phyloP scores from a whole-genome alignment of 805 yeast species.

The Zygosaccharomyces pseudorouxii region DNA sequence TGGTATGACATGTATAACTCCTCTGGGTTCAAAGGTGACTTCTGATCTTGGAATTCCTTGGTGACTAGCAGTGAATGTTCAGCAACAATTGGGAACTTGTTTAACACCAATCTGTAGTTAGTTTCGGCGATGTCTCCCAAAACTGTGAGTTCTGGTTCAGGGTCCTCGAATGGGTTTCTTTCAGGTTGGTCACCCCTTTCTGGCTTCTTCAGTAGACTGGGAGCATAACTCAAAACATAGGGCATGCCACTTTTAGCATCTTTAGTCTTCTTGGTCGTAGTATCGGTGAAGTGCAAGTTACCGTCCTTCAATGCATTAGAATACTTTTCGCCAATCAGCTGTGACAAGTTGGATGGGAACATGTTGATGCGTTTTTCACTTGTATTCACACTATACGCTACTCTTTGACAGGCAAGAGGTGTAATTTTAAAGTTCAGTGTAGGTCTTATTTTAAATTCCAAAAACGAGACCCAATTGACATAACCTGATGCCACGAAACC shows the following conservation, averaged over 20 bases:
- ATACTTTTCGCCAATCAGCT: slow-evolving; percentile 39
- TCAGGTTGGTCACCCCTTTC: slow-evolving; percentile 35
- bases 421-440: background rate
- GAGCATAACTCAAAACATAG: slow-evolving; percentile 33
- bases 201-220: slow-evolving; percentile 37
- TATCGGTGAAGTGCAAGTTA: slow-evolving; percentile 48
- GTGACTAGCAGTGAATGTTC: slow-evolving; percentile 79
- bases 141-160: slow-evolving; percentile 71
- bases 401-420: too few species aligned
- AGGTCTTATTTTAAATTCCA: background rate
- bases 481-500: slow-evolving; percentile 5
- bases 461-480: background rate
- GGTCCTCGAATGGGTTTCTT: slow-evolving; percentile 70
- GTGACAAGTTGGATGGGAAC: slow-evolving; percentile 40
- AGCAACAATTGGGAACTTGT: slow-evolving; percentile 81
- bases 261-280: slow-evolving; percentile 34
- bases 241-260: slow-evolving; percentile 32
- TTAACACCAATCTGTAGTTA: slow-evolving; percentile 61
- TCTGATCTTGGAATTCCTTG: slow-evolving; percentile 65
- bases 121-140: slow-evolving; percentile 43
- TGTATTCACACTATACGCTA: background rate
- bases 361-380: background rate
- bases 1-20: slow-evolving; percentile 61
- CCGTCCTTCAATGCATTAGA: slow-evolving; percentile 45
- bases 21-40: slow-evolving; percentile 60